Evolutionary conservation across 768 basidiomycete species (phyloP).

Genomic region (Coprinopsis marcescibilis): DNA sequence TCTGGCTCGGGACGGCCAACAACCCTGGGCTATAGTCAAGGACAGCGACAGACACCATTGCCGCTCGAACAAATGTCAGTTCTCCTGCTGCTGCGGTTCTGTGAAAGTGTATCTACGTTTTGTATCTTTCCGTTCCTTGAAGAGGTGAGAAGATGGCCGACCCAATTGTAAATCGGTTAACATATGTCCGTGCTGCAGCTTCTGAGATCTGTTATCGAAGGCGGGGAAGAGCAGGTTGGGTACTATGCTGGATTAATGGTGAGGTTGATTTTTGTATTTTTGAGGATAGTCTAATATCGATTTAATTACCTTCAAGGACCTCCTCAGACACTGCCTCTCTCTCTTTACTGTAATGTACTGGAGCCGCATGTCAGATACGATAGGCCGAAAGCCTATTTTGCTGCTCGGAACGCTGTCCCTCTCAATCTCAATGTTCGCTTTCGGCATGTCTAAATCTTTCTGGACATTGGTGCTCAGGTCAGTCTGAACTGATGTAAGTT

Average conservation of each 20-base stretch:
- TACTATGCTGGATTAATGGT: slow-evolving; percentile 77
- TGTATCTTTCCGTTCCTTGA: slow-evolving; percentile 48
- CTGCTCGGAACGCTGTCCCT: slow-evolving; percentile 59
- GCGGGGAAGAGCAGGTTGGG: slow-evolving; percentile 65
- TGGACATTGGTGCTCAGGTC: slow-evolving; percentile 54
- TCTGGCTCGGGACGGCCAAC: neutral
- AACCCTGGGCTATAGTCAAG: too few species aligned
- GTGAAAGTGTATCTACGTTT: slow-evolving; percentile 57
- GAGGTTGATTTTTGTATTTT: neutral
- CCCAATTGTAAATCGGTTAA: neutral
- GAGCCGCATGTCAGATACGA: slow-evolving; percentile 63
- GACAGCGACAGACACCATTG: slow-evolving; percentile 47
- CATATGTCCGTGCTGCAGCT: neutral
- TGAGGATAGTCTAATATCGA: neutral
- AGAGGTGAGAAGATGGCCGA: slow-evolving; percentile 13
- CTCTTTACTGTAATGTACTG: slow-evolving; percentile 71
- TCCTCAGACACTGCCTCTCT: slow-evolving; percentile 64
- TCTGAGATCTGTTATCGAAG: slow-evolving; percentile 41
- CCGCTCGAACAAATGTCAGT: slow-evolving; percentile 52
- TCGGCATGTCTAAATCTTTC: slow-evolving; percentile 67
- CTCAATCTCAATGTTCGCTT: slow-evolving; percentile 64
- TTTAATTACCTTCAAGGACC: neutral
- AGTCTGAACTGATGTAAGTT: slow-evolving; percentile 4
- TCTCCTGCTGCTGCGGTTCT: slow-evolving; percentile 51
- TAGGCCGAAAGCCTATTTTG: slow-evolving; percentile 75